Evolutionary conservation across 441 rosid genomes (phyloP), one percentile per base, ranked within the genome.

Genomic region (Euphorbia corollata): DNA sequence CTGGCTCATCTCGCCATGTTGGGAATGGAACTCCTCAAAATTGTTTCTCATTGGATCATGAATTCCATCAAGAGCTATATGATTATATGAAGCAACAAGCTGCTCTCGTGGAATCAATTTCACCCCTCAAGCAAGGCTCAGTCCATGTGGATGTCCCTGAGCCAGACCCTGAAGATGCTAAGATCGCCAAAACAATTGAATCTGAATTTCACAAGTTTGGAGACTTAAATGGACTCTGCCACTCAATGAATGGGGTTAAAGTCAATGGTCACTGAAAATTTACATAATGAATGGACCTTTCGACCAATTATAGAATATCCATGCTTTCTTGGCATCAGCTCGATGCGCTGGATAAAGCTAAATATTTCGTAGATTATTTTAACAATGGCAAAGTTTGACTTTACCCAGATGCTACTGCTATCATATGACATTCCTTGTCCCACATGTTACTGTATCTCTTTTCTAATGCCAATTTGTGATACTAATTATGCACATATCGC

Each of bases 1-100:
- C n/a, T n/a, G 91, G 91, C 59, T 89, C 97, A n/a, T 84, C 93
- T 75, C 76, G 76, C 59, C 78, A 67, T 70, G 63, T 70, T 8
- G 83, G 72, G 45, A 47, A 72, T 23, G 82, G 72, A 60, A 59
- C 48, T 10, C 79, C 89, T 20, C 72, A 55, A 59, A 85, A 77
- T 64, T 93, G 97, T 70, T 91, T 72, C 75, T 87, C 91, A 10
- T 63, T 85, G 68, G 88, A 87, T 73, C 97, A 93, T 72, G 85
- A 82, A 8, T 93, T 87, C 75, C 97, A 89, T 78, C 90, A 85
- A 74, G 86, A 86, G 72, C 84, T 89, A 51, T 91, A 91, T 80
- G 79, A 78, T 80, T 84, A 91, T 75, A 80, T 93, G 73, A 89
- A 84, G 70, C 88, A 85, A 78, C 90, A 89, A 79, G 83, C 92